Percentiles rank a stretch among this genome's conserved stretches.
These are phyloP conservation scores for Colletotrichum agaves DNA, from an alignment of 2,329 filamentous ascomycete genomes.

Conservation along the genomic window DNA sequence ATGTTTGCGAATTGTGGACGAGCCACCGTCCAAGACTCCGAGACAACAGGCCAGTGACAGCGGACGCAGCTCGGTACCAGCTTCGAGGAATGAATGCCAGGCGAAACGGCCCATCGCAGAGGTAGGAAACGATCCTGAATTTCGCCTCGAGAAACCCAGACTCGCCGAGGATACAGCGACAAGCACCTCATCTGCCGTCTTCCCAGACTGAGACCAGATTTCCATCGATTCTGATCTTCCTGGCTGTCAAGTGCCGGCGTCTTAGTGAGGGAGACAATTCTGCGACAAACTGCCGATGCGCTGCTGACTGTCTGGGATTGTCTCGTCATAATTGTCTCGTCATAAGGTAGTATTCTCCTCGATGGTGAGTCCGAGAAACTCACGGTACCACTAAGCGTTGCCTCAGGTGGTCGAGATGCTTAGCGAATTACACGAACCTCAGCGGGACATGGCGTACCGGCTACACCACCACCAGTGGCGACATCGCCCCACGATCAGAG, in stretches of 20 bases:
- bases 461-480: conserved; percentile 6
- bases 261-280: neutral
- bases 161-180: too few species aligned
- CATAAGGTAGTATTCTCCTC: neutral
- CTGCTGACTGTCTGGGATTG: neutral
- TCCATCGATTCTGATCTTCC: neutral
- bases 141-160: neutral
- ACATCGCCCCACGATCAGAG: neutral
- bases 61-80: neutral
- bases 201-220: conserved; percentile 3
- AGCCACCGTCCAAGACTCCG: neutral
- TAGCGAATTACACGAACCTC: neutral
- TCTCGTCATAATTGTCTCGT: neutral
- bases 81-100: conserved; percentile 14
- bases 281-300: conserved; percentile 14
- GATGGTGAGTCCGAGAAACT: conserved; percentile 7
- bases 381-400: neutral
- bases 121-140: neutral
- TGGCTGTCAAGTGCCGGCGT: conserved; percentile 23
- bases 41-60: neutral
- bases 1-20: neutral
- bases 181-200: neutral
- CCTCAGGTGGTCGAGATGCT: neutral
- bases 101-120: neutral
- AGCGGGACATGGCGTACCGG: conserved; percentile 8